Percentiles rank a stretch among this genome's conserved stretches.
Evolutionary conservation across 805 yeast species (phyloP).

Genomic region (Metschnikowia lochheadii): DNA sequence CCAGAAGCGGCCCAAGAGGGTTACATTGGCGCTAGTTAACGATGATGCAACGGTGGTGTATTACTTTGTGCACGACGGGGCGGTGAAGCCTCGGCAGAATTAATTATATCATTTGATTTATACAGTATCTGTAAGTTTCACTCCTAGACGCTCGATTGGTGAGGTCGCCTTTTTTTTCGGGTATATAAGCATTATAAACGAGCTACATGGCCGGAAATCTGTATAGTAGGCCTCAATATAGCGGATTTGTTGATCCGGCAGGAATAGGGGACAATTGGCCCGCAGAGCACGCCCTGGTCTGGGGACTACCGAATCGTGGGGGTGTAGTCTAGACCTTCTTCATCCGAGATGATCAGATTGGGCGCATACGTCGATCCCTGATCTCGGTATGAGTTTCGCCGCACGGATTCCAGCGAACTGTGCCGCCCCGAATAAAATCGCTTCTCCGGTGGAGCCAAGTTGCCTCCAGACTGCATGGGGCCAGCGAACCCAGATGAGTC

Average conservation of each 20-base stretch:
- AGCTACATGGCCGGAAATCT: not conserved
- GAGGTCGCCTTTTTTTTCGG: not conserved
- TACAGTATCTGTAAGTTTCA: not conserved
- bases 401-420: conserved; percentile 1
- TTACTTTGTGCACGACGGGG: conserved; percentile 62
- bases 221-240: not conserved
- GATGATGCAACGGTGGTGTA: conserved; percentile 71
- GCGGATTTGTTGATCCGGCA: not conserved
- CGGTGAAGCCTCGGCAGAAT: conserved; percentile 59
- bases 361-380: not conserved
- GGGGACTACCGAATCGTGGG: not conserved
- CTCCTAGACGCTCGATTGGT: not conserved
- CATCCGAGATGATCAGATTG: not conserved
- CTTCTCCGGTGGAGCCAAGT: not conserved
- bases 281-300: not conserved
- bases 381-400: not conserved
- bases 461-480: not conserved
- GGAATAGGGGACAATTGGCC: not conserved
- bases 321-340: not conserved
- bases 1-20: conserved; percentile 35
- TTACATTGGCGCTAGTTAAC: conserved; percentile 54
- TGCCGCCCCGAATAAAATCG: not conserved
- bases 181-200: not conserved
- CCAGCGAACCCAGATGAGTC: not conserved
- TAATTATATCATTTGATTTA: conserved; percentile 14